Percentiles rank a stretch among this genome's conserved stretches.
Conservation (phyloP, 2,329 filamentous ascomycete species). For the Calonectria leucothoes region DNA sequence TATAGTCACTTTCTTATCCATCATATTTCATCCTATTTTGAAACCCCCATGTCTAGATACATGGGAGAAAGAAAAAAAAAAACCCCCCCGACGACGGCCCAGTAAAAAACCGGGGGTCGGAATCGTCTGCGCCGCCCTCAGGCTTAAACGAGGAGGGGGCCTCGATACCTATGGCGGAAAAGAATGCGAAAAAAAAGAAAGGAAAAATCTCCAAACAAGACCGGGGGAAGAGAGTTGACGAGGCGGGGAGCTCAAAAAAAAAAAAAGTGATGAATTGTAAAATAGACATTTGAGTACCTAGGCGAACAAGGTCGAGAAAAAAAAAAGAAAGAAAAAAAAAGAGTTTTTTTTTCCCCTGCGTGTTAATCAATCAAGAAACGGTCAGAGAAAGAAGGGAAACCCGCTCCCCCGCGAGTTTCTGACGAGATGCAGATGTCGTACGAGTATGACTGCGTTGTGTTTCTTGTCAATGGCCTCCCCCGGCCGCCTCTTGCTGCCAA, state of each 20-base stretch:
- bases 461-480: neutral
- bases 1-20: neutral
- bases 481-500: neutral
- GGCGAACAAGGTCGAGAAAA: neutral
- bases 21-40: neutral
- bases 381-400: neutral
- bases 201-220: too few relatives aligned
- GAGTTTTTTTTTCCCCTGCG: neutral
- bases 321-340: neutral
- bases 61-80: neutral
- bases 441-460: neutral
- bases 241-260: neutral
- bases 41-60: neutral
- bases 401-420: neutral
- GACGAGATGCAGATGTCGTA: neutral
- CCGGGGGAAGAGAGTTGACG: neutral
- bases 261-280: neutral
- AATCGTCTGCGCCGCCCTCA: neutral
- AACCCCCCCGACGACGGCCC: neutral
- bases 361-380: neutral
- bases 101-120: neutral
- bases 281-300: neutral
- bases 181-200: slow-evolving; percentile 1
- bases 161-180: neutral
- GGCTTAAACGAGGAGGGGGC: slow-evolving; percentile 4